Conservation (phyloP, 208 protist species). For the Wallacemonas sp. region DNA sequence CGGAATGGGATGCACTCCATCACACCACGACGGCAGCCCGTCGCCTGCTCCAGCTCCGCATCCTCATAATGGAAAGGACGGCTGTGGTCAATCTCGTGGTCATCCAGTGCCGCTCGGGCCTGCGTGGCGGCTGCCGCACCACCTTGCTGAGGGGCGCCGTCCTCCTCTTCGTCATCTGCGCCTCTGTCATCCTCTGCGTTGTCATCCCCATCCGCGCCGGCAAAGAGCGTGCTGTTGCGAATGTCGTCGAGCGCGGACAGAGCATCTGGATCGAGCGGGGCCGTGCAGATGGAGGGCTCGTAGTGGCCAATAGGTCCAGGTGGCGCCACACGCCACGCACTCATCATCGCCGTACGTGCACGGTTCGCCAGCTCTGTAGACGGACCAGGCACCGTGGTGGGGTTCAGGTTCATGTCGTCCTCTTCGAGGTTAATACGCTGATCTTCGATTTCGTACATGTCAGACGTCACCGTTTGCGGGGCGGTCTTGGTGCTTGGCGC, state of each 20-base stretch:
- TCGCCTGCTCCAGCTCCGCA: slow-evolving; percentile 39
- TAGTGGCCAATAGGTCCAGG: slow-evolving; percentile 9
- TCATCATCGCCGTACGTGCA: slow-evolving; percentile 31
- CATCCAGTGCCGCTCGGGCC: not conserved
- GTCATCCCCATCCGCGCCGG: not conserved
- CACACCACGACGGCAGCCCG: slow-evolving; percentile 26
- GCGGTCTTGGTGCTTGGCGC: not conserved
- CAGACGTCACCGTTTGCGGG: not conserved
- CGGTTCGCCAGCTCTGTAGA: slow-evolving; percentile 36
- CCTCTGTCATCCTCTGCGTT: slow-evolving; percentile 1
- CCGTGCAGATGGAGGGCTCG: slow-evolving; percentile 42
- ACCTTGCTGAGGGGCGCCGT: not conserved
- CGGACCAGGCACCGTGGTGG: slow-evolving; percentile 12
- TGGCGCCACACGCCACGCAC: slow-evolving; percentile 10
- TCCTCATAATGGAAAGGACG: slow-evolving; percentile 33
- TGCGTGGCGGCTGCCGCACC: not conserved
- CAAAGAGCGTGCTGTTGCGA: slow-evolving; percentile 12
- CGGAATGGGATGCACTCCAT: slow-evolving; percentile 49
- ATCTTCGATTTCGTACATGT: slow-evolving; percentile 34
- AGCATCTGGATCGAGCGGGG: slow-evolving; percentile 17
- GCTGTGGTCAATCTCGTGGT: slow-evolving; percentile 12
- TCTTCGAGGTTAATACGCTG: slow-evolving; percentile 11
- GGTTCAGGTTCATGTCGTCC: slow-evolving; percentile 22
- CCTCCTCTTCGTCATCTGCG: slow-evolving; percentile 16
- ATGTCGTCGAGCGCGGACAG: slow-evolving; percentile 5